A percentile compares a stretch with the other conserved stretches of the same genome.
phyloP scores from a whole-genome alignment of 306 rosid species.

The Citrullus mucosospermus region DNA sequence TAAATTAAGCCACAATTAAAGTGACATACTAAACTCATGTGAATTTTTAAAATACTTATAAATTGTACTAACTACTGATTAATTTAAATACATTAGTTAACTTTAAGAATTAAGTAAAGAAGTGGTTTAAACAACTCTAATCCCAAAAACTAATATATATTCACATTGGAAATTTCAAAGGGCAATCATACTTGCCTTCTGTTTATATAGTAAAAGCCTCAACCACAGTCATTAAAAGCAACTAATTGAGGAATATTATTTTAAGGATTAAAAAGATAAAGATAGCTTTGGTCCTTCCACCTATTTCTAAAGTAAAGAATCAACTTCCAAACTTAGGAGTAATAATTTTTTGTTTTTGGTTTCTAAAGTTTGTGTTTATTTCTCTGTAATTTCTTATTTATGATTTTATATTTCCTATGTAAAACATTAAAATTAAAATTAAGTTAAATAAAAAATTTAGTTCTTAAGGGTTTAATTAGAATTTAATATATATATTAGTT shows the following conservation, averaged over 20 bases:
- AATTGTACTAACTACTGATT: neutral
- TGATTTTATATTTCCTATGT: too few relatives aligned
- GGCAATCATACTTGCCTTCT: neutral
- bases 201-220: neutral
- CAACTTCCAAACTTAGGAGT: too few relatives aligned
- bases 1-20: neutral
- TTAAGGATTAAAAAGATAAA: too few relatives aligned
- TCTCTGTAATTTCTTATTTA: too few relatives aligned
- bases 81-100: neutral
- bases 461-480: too few relatives aligned
- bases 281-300: too few relatives aligned
- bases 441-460: too few relatives aligned
- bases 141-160: neutral
- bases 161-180: neutral
- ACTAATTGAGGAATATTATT: neutral
- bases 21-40: neutral
- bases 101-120: neutral
- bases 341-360: too few relatives aligned
- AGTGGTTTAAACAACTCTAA: neutral
- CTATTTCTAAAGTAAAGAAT: too few relatives aligned
- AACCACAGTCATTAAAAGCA: neutral
- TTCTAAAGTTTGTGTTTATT: too few relatives aligned
- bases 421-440: too few relatives aligned
- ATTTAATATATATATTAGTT: too few relatives aligned
- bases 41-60: neutral